Percentiles rank a stretch among this genome's conserved stretches.
These are phyloP conservation scores for Quercus aquifolioides DNA, from an alignment of 306 rosid genomes.

Conservation along the genomic window DNA sequence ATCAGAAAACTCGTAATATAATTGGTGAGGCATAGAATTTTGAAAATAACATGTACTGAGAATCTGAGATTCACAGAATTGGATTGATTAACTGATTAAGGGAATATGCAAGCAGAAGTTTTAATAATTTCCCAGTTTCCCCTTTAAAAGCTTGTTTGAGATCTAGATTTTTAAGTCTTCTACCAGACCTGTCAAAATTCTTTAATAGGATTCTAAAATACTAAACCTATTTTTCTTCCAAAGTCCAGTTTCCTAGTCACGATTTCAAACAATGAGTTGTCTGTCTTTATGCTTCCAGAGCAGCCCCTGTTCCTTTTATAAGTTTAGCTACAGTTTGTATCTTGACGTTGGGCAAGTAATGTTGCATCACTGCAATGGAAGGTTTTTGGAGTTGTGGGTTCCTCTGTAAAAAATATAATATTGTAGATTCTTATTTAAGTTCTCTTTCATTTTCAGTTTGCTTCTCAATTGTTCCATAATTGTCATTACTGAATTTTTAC, in stretches of 20 bases:
- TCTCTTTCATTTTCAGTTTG: conserved; percentile 7
- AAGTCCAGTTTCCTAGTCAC: not conserved
- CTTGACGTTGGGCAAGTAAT: not conserved
- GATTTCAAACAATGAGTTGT: too few species aligned
- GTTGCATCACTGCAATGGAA: conserved; percentile 10
- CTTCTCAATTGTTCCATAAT: conserved; percentile 8
- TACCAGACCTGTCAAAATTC: too few species aligned
- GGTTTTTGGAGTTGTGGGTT: not conserved
- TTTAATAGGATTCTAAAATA: too few species aligned
- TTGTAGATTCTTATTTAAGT: conserved; percentile 3
- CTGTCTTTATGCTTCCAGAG: too few species aligned
- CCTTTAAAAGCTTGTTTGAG: too few species aligned
- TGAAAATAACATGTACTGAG: not conserved
- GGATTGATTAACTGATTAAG: not conserved
- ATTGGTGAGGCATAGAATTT: not conserved
- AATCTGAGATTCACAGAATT: not conserved
- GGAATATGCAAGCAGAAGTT: not conserved
- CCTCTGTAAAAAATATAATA: not conserved
- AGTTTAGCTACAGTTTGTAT: not conserved
- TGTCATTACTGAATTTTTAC: conserved; percentile 23
- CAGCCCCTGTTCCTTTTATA: not conserved
- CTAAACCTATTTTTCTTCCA: not conserved
- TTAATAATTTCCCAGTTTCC: too few species aligned
- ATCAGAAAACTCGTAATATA: not conserved
- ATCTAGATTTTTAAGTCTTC: too few species aligned